Evolutionary conservation across 2,329 filamentous ascomycete species (phyloP).

Genomic region (Proliferodiscus dingleyae): DNA sequence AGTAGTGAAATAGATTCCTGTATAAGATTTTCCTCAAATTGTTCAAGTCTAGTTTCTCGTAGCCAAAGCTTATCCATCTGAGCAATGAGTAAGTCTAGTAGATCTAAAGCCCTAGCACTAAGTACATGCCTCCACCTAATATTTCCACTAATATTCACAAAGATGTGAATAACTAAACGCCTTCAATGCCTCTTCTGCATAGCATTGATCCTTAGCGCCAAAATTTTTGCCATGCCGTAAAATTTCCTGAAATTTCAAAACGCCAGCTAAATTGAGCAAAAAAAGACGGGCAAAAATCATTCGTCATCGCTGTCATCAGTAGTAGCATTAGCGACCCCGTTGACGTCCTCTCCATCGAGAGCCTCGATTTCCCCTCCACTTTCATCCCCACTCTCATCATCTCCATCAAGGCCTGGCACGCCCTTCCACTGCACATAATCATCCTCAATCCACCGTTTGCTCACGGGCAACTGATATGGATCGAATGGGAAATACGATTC

Average conservation of each 20-base stretch:
- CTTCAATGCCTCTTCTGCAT: conserved; percentile 8
- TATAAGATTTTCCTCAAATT: too few species aligned
- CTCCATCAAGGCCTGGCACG: conserved; percentile 63
- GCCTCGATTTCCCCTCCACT: conserved; percentile 35
- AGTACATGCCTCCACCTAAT: too few species aligned
- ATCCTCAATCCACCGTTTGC: conserved; percentile 79
- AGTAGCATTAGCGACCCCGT: conserved; percentile 22
- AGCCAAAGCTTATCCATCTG: too few species aligned
- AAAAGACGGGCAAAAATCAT: conserved; percentile 6
- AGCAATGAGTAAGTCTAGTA: too few species aligned
- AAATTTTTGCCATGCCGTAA: conserved; percentile 1
- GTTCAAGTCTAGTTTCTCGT: too few species aligned
- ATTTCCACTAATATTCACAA: not conserved
- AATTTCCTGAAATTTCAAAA: not conserved
- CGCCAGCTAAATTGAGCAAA: conserved; percentile 4
- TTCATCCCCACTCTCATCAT: conserved; percentile 49
- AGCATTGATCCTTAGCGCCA: conserved; percentile 16
- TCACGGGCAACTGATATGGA: conserved; percentile 84
- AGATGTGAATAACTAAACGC: conserved; percentile 5
- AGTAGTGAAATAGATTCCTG: too few species aligned
- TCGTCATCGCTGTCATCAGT: conserved; percentile 25
- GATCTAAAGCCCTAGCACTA: too few species aligned
- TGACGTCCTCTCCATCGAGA: conserved; percentile 19
- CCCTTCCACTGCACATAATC: conserved; percentile 80
- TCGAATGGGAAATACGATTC: conserved; percentile 98